A percentile compares a stretch with the other conserved stretches of the same genome.
These are phyloP conservation scores for Ceratobasidium sp. DNA, from an alignment of 1,284 basidiomycete genomes.

Conservation along the genomic window DNA sequence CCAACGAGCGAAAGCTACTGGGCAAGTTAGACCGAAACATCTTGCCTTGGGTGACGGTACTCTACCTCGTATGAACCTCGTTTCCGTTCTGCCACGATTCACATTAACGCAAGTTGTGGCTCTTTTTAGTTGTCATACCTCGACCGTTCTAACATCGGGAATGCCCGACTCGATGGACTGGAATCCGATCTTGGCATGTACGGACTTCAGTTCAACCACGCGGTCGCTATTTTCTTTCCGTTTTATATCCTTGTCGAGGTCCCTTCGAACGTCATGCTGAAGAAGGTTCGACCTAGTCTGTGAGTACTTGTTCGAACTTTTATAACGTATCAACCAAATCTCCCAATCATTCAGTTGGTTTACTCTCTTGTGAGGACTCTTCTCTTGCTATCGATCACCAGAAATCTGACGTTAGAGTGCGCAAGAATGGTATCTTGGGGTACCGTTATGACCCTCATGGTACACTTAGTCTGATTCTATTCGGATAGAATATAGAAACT, in stretches of 20 bases:
- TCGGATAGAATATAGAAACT: too few species aligned
- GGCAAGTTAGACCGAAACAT: conserved; percentile 46
- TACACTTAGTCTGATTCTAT: conserved; percentile 49
- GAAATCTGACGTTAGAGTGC: background rate
- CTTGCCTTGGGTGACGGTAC: conserved; percentile 57
- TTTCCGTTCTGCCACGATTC: background rate
- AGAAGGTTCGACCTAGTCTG: conserved; percentile 68
- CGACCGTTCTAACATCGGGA: conserved; percentile 83
- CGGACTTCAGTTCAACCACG: conserved; percentile 58
- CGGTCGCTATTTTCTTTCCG: conserved; percentile 73
- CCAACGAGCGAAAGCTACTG: conserved; percentile 22
- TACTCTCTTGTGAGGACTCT: conserved; percentile 20
- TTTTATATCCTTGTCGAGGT: conserved; percentile 65
- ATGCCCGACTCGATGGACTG: conserved; percentile 58
- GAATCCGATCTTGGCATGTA: conserved; percentile 48
- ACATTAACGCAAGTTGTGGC: background rate
- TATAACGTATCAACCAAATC: background rate
- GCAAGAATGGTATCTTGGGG: conserved; percentile 41
- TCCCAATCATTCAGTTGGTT: conserved; percentile 34
- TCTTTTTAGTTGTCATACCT: conserved; percentile 53
- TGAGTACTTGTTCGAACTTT: conserved; percentile 61
- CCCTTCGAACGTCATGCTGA: conserved; percentile 68
- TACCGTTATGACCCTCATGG: conserved; percentile 71
- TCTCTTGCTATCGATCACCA: background rate
- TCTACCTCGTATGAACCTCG: conserved; percentile 74